Conservation (phyloP, 305 asterid species). For the Ruellia speciosa region DNA sequence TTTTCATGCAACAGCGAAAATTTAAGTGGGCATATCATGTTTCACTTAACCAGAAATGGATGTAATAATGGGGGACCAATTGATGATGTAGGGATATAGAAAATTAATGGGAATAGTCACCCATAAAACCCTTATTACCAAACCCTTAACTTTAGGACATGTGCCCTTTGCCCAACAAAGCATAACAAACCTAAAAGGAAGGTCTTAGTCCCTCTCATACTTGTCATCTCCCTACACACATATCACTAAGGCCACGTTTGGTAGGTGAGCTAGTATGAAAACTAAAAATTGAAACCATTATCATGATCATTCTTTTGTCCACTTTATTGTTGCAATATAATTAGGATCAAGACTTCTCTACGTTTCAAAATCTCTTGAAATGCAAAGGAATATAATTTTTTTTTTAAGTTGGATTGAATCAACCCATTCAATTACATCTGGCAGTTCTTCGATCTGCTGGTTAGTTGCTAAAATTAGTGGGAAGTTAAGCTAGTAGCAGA, state of each 20-base stretch:
- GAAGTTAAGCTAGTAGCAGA: too few relatives aligned
- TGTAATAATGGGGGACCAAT: slow-evolving; percentile 30
- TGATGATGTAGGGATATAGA: slow-evolving; percentile 22
- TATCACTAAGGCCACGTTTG: background rate
- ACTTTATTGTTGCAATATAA: too few relatives aligned
- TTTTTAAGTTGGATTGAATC: too few relatives aligned
- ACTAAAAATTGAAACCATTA: too few relatives aligned
- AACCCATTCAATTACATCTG: too few relatives aligned
- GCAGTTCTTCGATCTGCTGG: too few relatives aligned
- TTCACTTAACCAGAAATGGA: slow-evolving; percentile 23
- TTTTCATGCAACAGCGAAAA: slow-evolving; percentile 30
- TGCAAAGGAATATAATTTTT: too few relatives aligned
- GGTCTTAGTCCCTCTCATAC: slow-evolving; percentile 42
- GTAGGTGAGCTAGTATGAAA: background rate
- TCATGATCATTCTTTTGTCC: too few relatives aligned
- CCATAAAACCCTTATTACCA: slow-evolving; percentile 26
- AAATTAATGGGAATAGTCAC: slow-evolving; percentile 22
- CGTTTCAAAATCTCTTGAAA: too few relatives aligned
- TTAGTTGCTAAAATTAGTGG: too few relatives aligned
- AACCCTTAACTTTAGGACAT: slow-evolving; percentile 32
- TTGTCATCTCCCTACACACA: slow-evolving; percentile 19
- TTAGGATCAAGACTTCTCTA: too few relatives aligned
- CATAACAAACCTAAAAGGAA: slow-evolving; percentile 23
- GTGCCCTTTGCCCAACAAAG: slow-evolving; percentile 32
- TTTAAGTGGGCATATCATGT: slow-evolving; percentile 25